phyloP scores from a whole-genome alignment of 2,329 filamentous ascomycete genomes.

The Escovopsis weberi region DNA sequence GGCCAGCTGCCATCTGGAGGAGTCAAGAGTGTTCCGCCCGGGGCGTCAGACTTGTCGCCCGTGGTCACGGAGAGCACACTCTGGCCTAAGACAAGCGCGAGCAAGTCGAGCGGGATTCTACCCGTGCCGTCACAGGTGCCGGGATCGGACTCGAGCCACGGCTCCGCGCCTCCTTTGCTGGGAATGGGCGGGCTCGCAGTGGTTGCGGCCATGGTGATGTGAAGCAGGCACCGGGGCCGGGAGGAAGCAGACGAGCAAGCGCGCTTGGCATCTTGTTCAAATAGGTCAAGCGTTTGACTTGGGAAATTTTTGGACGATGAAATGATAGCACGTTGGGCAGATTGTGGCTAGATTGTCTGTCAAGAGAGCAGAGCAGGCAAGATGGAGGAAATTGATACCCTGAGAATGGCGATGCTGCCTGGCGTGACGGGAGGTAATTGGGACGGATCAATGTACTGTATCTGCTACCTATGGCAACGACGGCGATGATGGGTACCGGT shows the following conservation, averaged over 20 bases:
- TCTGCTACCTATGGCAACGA: too few species aligned
- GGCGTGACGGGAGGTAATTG: background rate
- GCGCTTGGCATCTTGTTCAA: background rate
- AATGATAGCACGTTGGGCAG: conserved; percentile 6
- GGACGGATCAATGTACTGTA: too few species aligned
- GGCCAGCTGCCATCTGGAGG: background rate
- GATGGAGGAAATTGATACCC: background rate
- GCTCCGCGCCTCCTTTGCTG: conserved; percentile 9
- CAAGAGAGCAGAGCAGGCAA: background rate
- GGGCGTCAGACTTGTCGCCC: conserved; percentile 4
- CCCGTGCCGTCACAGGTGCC: conserved; percentile 14
- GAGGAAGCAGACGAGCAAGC: too few species aligned
- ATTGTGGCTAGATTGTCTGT: background rate
- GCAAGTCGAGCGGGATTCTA: conserved; percentile 8
- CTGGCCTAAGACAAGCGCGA: conserved; percentile 10
- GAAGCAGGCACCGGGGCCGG: background rate
- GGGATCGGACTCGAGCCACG: conserved; percentile 13
- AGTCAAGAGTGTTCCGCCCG: conserved; percentile 5
- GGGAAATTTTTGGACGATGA: conserved; percentile 10
- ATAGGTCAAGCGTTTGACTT: conserved; percentile 7
- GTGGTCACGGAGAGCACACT: conserved; percentile 10
- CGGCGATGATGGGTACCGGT: too few species aligned
- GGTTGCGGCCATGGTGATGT: conserved; percentile 14
- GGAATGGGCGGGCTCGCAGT: conserved; percentile 13
- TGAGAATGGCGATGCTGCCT: too few species aligned